These are phyloP conservation scores for Gaeumannomyces sp. DNA, from an alignment of 2,329 filamentous ascomycete genomes.

Conservation along the genomic window DNA sequence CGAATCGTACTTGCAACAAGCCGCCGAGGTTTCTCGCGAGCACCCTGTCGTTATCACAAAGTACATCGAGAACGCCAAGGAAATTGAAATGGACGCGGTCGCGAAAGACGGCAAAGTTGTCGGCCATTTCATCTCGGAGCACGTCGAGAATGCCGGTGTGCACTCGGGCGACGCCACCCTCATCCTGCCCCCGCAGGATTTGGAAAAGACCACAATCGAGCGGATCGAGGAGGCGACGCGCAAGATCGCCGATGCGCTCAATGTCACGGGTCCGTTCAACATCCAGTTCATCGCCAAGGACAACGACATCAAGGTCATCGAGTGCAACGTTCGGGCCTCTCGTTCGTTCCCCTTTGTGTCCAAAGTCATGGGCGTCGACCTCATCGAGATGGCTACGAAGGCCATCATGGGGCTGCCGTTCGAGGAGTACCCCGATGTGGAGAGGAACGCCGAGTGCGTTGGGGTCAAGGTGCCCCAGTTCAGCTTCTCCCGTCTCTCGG, in stretches of 20 bases:
- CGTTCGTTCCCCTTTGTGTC: constrained; percentile 97
- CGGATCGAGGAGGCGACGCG: constrained; percentile 91
- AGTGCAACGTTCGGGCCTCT: constrained; percentile 95
- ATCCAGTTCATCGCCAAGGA: constrained; percentile 99
- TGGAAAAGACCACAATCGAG: constrained; percentile 79
- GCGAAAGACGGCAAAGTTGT: constrained; percentile 84
- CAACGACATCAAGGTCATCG: constrained; percentile 99
- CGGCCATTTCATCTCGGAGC: constrained; percentile 96
- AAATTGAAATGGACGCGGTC: constrained; percentile 99
- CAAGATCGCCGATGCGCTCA: constrained; percentile 90
- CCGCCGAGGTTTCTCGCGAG: constrained; percentile 86
- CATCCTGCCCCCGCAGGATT: constrained; percentile 88
- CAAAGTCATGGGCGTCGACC: constrained; percentile 95
- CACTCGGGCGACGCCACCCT: constrained; percentile 97
- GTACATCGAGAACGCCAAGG: constrained; percentile 98
- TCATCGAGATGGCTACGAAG: constrained; percentile 98
- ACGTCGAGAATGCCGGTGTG: constrained; percentile 97
- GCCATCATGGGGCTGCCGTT: constrained; percentile 86
- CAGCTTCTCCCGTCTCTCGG: constrained; percentile 94
- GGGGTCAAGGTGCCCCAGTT: constrained; percentile 98
- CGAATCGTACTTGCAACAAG: constrained; percentile 81
- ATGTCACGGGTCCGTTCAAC: constrained; percentile 98
- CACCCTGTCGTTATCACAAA: constrained; percentile 98
- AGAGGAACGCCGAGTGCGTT: constrained; percentile 74
- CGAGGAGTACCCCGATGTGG: constrained; percentile 70